phyloP scores from a whole-genome alignment of 163 green algal species.

The Scenedesmus sp. region DNA sequence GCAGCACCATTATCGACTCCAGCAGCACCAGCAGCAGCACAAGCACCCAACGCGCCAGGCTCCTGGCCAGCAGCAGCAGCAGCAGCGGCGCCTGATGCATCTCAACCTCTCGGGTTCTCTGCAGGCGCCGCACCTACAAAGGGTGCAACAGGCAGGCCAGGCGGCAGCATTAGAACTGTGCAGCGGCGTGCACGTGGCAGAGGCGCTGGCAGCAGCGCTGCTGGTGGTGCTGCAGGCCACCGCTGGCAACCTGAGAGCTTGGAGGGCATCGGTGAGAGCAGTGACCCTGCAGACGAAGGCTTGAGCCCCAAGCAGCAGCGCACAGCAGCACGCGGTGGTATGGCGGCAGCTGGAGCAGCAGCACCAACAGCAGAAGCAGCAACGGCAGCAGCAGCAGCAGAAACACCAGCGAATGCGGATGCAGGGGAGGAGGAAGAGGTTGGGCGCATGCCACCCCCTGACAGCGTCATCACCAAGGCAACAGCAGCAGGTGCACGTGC shows the following conservation, averaged over 20 bases:
- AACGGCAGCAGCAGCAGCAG: background rate
- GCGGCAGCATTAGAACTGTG: background rate
- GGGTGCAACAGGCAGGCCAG: background rate
- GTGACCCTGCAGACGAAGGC: background rate
- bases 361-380: background rate
- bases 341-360: background rate
- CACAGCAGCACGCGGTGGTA: background rate
- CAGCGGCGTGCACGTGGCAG: slow-evolving; percentile 11
- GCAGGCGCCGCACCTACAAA: background rate
- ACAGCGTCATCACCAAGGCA: background rate
- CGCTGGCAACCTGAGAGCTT: slow-evolving; percentile 28
- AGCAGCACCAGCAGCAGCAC: background rate
- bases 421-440: background rate
- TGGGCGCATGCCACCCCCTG: background rate
- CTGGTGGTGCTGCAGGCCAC: background rate
- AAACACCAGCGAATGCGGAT: background rate
- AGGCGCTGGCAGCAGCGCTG: background rate
- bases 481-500: slow-evolving; percentile 40
- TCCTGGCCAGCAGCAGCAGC: background rate
- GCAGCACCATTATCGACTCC: background rate
- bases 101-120: background rate
- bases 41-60: background rate
- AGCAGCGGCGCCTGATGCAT: background rate
- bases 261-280: slow-evolving; percentile 28
- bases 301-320: slow-evolving; percentile 6